phyloP scores from a whole-genome alignment of 306 rosid genomes.

The Albizia julibrissin region DNA sequence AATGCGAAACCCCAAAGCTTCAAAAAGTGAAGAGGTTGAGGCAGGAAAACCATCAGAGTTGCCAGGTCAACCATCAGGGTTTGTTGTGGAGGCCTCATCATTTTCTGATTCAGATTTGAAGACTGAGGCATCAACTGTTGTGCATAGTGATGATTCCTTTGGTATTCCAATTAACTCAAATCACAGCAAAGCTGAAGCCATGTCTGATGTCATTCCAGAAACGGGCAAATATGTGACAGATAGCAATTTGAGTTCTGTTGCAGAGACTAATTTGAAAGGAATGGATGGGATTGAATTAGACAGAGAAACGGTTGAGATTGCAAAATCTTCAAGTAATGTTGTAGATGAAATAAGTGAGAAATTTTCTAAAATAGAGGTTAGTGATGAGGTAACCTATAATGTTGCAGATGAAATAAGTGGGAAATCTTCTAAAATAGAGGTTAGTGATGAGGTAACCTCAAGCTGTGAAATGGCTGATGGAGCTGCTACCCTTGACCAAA shows the following conservation, averaged over 20 bases:
- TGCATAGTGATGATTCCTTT: conserved; percentile 28
- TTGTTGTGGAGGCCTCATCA: neutral
- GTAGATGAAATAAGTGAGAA: conserved; percentile 38
- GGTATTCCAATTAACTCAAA: conserved; percentile 31
- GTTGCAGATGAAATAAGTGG: neutral
- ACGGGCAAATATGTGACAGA: conserved; percentile 30
- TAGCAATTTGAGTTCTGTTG: conserved; percentile 34
- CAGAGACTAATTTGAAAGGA: conserved; percentile 28
- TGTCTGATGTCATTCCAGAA: conserved; percentile 33
- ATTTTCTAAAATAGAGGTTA: conserved; percentile 38
- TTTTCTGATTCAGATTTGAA: conserved; percentile 35
- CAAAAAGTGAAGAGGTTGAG: conserved; percentile 26
- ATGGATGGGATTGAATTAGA: conserved; percentile 34
- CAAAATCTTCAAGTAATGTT: conserved; percentile 30
- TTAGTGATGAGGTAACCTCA: conserved; percentile 26
- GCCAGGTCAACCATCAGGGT: conserved; percentile 1
- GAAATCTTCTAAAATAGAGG: conserved; percentile 39
- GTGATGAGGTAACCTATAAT: conserved; percentile 15
- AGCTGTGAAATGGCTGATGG: conserved; percentile 38
- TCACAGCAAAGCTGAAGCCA: conserved; percentile 37
- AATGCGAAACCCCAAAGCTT: conserved; percentile 36
- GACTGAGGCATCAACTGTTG: conserved; percentile 22
- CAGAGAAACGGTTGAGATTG: conserved; percentile 23
- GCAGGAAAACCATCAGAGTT: conserved; percentile 22
- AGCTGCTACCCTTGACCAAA: conserved; percentile 39